Base-by-base conservation (phyloP, 805 yeast genomes). In the Zygoascus bituminiphila region DNA sequence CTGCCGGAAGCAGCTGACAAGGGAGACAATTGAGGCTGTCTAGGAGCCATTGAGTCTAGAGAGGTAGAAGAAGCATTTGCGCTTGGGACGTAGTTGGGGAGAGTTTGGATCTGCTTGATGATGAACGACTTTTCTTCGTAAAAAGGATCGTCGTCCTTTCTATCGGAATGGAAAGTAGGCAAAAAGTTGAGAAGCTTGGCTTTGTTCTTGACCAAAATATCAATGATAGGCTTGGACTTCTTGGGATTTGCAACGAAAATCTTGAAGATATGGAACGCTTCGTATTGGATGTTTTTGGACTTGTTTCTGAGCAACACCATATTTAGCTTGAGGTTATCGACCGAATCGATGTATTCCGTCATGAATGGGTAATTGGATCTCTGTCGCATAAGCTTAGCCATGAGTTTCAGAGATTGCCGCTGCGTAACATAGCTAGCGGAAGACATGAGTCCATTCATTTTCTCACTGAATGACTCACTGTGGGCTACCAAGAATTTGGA, bases 241-340 rank as follows among this genome's bases (percentile, higher is more conserved):
- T 83, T 81, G 4, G 98, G 98, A 65, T 93, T 93, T 4, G 96
- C 98, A n/a, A 88, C 88, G 66, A 93, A 88, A 36, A 89, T 84
- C 67, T 91, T 93, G 70, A 93, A 91, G 35, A 91, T 83, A 55
- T 93, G 89, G 62, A 93, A 93, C 3, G 95, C 88, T 64, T 93
- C 98, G 47, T 79, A 66, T 62, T 89, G 96, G 50, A 93, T 75
- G 64, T 89, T 89, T 61, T 84, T 85, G 54, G 94, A 87, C 66
- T 84, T 85, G 64, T 91, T 97, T 51, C 93, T 82, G 54, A 93
- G 69, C 52, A 88, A 66, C 33, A 83, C 75, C 98, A 93, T 93
- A 23, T 87, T 77, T 48, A 88, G 67, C 64, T 91, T 93, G 59
- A 93, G 70, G 62, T 88, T 88, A 46, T 82, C 88, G 1, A 93